These are phyloP conservation scores for Diutina catenulata DNA, from an alignment of 1,139 yeast species.

Conservation along the genomic window DNA sequence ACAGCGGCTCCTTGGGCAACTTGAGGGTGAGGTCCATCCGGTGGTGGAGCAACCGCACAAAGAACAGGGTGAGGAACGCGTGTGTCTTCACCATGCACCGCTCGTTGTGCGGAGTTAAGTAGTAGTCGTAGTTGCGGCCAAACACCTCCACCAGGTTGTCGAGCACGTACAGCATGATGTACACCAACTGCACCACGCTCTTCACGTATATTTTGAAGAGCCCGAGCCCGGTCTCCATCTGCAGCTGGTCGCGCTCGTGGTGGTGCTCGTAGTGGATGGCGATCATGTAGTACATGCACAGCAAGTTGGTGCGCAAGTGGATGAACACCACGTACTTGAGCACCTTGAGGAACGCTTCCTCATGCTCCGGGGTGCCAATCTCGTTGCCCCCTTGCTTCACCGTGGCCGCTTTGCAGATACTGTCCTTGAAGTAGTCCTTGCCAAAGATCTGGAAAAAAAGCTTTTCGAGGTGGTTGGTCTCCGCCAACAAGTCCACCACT, in stretches of 20 bases:
- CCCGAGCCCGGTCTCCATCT: conserved; percentile 29
- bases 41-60: conserved; percentile 30
- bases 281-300: conserved; percentile 33
- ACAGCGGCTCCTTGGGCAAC: conserved; percentile 12
- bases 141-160: conserved; percentile 33
- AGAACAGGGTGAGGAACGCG: conserved; percentile 28
- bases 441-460: conserved; percentile 29
- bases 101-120: conserved; percentile 29
- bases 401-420: conserved; percentile 21
- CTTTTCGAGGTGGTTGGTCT: conserved; percentile 28
- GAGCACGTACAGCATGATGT: conserved; percentile 33
- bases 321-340: conserved; percentile 24
- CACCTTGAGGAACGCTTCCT: conserved; percentile 18
- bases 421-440: conserved; percentile 31
- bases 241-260: conserved; percentile 19
- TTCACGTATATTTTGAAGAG: conserved; percentile 32
- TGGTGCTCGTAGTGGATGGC: conserved; percentile 31
- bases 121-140: conserved; percentile 30
- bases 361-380: not conserved
- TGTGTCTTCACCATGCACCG: conserved; percentile 34
- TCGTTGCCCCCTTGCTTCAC: not conserved
- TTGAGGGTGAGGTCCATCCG: conserved; percentile 22
- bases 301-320: conserved; percentile 28
- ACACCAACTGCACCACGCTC: conserved; percentile 32
- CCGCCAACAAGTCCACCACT: conserved; percentile 24